Evolutionary conservation across 306 rosid species (phyloP).

Genomic region (Begonia peltatifolia): DNA sequence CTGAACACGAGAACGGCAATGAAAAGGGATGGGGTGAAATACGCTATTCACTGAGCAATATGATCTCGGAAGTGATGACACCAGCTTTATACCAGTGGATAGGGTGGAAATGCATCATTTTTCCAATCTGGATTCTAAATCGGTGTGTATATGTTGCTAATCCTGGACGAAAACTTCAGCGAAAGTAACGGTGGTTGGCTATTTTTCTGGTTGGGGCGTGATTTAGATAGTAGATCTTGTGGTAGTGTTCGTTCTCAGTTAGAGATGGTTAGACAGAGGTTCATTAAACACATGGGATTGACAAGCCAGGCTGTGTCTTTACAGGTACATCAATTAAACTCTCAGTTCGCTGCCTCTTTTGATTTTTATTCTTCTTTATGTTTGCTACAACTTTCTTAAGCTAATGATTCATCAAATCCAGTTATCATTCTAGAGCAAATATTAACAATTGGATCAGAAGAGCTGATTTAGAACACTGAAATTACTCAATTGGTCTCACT

Average conservation of each 20-base stretch:
- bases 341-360: neutral
- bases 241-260: constrained; percentile 12
- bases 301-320: constrained; percentile 14
- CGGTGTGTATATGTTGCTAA: constrained; percentile 18
- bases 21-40: constrained; percentile 16
- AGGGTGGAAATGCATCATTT: constrained; percentile 9
- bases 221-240: constrained; percentile 1
- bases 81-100: constrained; percentile 27
- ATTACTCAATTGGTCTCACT: neutral
- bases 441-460: neutral
- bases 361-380: neutral
- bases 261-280: constrained; percentile 17
- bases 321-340: constrained; percentile 19
- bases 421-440: neutral
- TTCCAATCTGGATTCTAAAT: constrained; percentile 20
- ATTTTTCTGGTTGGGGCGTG: constrained; percentile 31
- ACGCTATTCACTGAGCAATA: constrained; percentile 15
- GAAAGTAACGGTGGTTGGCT: constrained; percentile 2
- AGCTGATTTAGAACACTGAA: neutral
- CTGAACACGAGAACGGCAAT: too few species aligned
- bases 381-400: neutral
- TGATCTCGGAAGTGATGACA: constrained; percentile 3
- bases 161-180: constrained; percentile 12
- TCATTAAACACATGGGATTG: constrained; percentile 18
- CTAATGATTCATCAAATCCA: neutral